Percentiles rank a stretch among this genome's conserved stretches.
These are phyloP conservation scores for Daedaleopsis sinensis DNA, from an alignment of 768 basidiomycete genomes.

Conservation along the genomic window DNA sequence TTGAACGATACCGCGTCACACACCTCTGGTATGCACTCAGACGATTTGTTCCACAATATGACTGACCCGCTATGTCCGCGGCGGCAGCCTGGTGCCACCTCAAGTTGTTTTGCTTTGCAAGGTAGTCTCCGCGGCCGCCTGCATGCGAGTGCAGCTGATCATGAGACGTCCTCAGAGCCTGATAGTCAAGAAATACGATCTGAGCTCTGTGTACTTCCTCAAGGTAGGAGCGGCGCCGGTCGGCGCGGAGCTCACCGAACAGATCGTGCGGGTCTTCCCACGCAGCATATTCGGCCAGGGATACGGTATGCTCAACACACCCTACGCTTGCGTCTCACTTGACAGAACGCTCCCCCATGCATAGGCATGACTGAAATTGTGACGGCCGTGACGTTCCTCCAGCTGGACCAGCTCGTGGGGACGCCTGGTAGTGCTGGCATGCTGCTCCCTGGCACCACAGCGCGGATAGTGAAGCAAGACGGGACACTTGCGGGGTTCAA, in stretches of 20 bases:
- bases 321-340: neutral
- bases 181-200: constrained; percentile 33
- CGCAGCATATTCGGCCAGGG: constrained; percentile 58
- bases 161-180: constrained; percentile 26
- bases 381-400: constrained; percentile 53
- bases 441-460: constrained; percentile 56
- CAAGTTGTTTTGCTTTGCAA: constrained; percentile 37
- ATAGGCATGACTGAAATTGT: constrained; percentile 72
- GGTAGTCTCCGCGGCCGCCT: constrained; percentile 14
- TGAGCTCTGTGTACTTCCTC: constrained; percentile 28
- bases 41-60: neutral
- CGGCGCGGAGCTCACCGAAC: constrained; percentile 34
- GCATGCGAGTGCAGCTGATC: neutral
- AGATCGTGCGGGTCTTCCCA: constrained; percentile 52
- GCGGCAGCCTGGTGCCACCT: constrained; percentile 34
- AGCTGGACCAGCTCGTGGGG: constrained; percentile 50
- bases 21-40: constrained; percentile 27
- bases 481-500: constrained; percentile 56
- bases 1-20: constrained; percentile 34
- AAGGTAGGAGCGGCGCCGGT: constrained; percentile 37
- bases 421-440: constrained; percentile 52
- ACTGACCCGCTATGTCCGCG: neutral
- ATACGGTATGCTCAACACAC: constrained; percentile 42
- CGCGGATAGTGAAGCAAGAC: constrained; percentile 58
- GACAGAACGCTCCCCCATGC: neutral